Conservation (phyloP, 768 basidiomycete genomes). For the Tylopilus subfusipes region DNA sequence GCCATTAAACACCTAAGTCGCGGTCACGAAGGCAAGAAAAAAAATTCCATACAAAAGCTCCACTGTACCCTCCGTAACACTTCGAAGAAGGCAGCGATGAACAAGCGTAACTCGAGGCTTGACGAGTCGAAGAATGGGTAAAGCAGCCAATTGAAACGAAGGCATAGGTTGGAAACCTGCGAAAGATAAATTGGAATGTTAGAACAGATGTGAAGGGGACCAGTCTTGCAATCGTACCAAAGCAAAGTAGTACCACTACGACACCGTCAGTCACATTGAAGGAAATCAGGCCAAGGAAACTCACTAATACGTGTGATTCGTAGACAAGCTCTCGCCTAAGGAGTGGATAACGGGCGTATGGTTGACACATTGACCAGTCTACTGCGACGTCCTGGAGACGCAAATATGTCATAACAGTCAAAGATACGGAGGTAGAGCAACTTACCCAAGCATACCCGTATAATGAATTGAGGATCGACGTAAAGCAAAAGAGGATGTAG, state of each 20-base stretch:
- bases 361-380: slow-evolving; percentile 86
- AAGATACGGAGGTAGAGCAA: neutral
- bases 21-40: neutral
- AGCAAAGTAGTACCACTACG: slow-evolving; percentile 73
- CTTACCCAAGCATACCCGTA: slow-evolving; percentile 82
- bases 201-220: neutral
- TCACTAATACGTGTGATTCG: slow-evolving; percentile 54
- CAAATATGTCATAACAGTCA: neutral
- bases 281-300: slow-evolving; percentile 13
- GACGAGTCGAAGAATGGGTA: slow-evolving; percentile 60
- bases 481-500: slow-evolving; percentile 69
- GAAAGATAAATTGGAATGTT: neutral
- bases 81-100: slow-evolving; percentile 69
- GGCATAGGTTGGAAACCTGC: slow-evolving; percentile 64
- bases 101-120: slow-evolving; percentile 52
- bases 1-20: neutral
- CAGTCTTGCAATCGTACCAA: slow-evolving; percentile 46
- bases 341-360: slow-evolving; percentile 51
- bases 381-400: slow-evolving; percentile 72
- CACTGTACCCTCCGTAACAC: slow-evolving; percentile 80
- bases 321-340: slow-evolving; percentile 79
- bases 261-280: neutral
- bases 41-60: slow-evolving; percentile 74
- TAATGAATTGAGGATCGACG: slow-evolving; percentile 55
- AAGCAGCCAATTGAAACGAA: slow-evolving; percentile 81